A percentile compares a stretch with the other conserved stretches of the same genome.
Evolutionary conservation across 176 grass and related monocot genomes (phyloP).

Genomic region (Carex parvula): DNA sequence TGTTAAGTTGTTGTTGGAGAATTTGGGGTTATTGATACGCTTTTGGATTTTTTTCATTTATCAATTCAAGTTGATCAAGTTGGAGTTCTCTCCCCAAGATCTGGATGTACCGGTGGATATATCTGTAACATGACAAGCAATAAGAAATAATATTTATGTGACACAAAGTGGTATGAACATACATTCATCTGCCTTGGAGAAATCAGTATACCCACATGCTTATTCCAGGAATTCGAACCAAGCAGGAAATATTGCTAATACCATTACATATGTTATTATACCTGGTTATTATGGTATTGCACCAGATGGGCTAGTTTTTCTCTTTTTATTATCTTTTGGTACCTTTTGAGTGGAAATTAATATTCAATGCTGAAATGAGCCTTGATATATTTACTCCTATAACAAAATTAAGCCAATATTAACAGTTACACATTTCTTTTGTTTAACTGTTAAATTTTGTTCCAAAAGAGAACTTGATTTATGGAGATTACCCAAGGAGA

Average conservation of each 20-base stretch:
- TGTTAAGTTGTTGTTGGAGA: constrained; percentile 68
- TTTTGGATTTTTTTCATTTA: constrained; percentile 93
- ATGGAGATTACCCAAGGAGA: constrained; percentile 58
- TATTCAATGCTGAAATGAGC: not conserved
- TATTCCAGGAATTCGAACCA: not conserved
- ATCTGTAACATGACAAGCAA: constrained; percentile 39
- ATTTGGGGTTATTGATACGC: constrained; percentile 77
- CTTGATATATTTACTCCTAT: not conserved
- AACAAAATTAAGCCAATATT: not conserved
- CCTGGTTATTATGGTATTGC: not conserved
- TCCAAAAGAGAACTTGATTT: not conserved
- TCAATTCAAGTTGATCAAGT: constrained; percentile 67
- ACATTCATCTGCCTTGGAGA: no score
- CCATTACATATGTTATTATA: not conserved
- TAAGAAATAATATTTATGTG: not conserved
- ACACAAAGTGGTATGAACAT: no score
- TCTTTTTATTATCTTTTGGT: not conserved
- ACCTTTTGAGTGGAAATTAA: not conserved
- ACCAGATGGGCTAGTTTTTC: not conserved
- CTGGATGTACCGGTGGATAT: constrained; percentile 88
- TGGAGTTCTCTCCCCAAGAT: constrained; percentile 73
- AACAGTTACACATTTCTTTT: not conserved
- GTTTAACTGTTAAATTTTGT: not conserved
- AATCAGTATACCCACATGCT: not conserved
- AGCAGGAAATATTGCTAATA: not conserved